These are phyloP conservation scores for Psilocybe subaeruginosa DNA, from an alignment of 768 basidiomycete species.

Conservation along the genomic window DNA sequence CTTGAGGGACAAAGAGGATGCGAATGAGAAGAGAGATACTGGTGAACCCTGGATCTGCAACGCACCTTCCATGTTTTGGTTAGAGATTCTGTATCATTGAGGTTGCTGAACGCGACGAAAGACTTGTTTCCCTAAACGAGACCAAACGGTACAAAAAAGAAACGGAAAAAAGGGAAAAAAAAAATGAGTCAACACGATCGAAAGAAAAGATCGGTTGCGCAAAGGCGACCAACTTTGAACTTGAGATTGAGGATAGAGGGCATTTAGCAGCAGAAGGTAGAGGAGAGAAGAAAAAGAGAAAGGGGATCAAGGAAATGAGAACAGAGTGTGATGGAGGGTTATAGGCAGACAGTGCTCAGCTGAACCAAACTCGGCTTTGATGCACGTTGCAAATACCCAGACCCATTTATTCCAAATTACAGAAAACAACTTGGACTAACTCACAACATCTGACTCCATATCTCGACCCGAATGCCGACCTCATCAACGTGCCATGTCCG, in stretches of 20 bases:
- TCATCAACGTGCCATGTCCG: not conserved
- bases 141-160: constrained; percentile 17
- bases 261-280: constrained; percentile 43
- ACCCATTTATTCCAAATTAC: constrained; percentile 23
- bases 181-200: constrained; percentile 7
- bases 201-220: constrained; percentile 16
- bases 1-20: constrained; percentile 35
- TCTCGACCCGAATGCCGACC: constrained; percentile 26
- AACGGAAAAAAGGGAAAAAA: constrained; percentile 20
- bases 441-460: constrained; percentile 22
- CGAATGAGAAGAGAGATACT: constrained; percentile 12
- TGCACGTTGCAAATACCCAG: constrained; percentile 23
- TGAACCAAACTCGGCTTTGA: constrained; percentile 20
- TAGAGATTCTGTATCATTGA: constrained; percentile 81
- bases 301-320: constrained; percentile 20
- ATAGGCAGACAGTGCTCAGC: constrained; percentile 8
- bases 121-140: constrained; percentile 85
- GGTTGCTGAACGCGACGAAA: constrained; percentile 90
- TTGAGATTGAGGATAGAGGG: constrained; percentile 86
- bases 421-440: constrained; percentile 11
- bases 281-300: constrained; percentile 9
- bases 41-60: too few species aligned
- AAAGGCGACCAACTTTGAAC: constrained; percentile 61
- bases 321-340: constrained; percentile 19
- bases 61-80: constrained; percentile 90